Conservation (phyloP, 495 filamentous ascomycete species). For the Xanthoparmelia taractica region DNA sequence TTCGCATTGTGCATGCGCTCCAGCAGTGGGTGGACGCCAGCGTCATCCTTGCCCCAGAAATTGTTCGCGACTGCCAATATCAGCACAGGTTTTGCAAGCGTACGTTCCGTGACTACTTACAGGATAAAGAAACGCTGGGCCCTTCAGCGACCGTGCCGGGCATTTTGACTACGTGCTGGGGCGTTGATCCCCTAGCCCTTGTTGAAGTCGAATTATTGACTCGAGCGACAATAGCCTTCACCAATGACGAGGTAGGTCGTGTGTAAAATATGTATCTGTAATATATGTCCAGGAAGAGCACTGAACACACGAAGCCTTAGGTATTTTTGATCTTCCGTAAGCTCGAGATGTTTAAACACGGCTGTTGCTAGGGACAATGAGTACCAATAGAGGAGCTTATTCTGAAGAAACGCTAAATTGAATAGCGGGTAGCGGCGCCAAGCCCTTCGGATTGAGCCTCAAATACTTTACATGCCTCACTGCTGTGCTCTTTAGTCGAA, state of each 20-base stretch:
- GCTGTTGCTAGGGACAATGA: not conserved
- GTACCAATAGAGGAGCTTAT: not conserved
- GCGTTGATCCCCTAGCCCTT: not conserved
- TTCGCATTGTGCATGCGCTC: constrained; percentile 96
- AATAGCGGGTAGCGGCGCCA: constrained; percentile 1
- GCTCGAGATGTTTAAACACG: not conserved
- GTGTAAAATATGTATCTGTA: not conserved
- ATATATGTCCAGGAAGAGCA: not conserved
- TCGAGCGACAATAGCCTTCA: not conserved
- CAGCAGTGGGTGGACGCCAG: constrained; percentile 83
- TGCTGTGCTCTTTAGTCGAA: not conserved
- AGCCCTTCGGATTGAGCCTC: constrained; percentile 1
- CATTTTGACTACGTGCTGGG: constrained; percentile 37
- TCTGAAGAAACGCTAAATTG: not conserved
- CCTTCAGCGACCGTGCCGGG: constrained; percentile 54
- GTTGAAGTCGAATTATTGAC: not conserved
- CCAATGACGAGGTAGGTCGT: not conserved
- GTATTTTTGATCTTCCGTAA: not conserved
- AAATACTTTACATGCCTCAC: constrained; percentile 2
- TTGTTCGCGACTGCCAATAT: constrained; percentile 78
- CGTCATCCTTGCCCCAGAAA: constrained; percentile 99
- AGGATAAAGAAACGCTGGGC: constrained; percentile 57
- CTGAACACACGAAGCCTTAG: not conserved
- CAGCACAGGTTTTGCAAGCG: constrained; percentile 14
- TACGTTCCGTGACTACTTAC: constrained; percentile 34